Base-by-base conservation (phyloP, 129 eudicot species). In the Scalesia atractyloides region DNA sequence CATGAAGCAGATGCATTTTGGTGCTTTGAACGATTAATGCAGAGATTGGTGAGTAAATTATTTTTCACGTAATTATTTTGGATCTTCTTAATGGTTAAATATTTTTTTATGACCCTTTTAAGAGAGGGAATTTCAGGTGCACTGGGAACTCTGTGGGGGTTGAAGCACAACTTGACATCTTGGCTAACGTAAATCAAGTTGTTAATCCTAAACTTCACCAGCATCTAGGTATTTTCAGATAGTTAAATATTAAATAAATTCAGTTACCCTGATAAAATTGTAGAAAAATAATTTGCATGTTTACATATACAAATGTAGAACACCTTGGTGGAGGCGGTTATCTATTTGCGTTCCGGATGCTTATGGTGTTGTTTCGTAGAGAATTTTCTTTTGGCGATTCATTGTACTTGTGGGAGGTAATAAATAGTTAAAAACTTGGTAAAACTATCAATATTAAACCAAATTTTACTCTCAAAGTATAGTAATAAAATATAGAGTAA, bases 21-120 rank as follows among this genome's bases (percentile, higher is more conserved):
- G 99, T 90, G 97, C 84, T 94, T 94, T 80, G 96, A 94, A 86
- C 99, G 90, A 43, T 58, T 94, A 77, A 94, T 94, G 99, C 96
- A 96, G 37, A 87, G 88, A 88, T 71, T 88, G 91, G 99, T 89
- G 89, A 51, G 43, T 37, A 30, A 56, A 79, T 58, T 34, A 22
- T 69, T 22, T 59, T 73, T 56, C 50, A 47, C 47, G 43, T 10
- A 19, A 44, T 7, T 10, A 36, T 17, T 79, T 15, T 17, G 26
- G 57, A 46, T 22, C 2, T 58, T 59, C 26, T 66, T 46, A 24
- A 46, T 33, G 26, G 65, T 26, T 54, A 16, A 36, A 52, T 49
- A 30, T 48, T 49, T 57, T 16, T 69, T 50, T 63, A 61, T 43
- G 46, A 24, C 58, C 58, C 64, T 90, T 60, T 76, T 33, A 80